phyloP scores from a whole-genome alignment of 768 basidiomycete species.

The Trametes punicea region DNA sequence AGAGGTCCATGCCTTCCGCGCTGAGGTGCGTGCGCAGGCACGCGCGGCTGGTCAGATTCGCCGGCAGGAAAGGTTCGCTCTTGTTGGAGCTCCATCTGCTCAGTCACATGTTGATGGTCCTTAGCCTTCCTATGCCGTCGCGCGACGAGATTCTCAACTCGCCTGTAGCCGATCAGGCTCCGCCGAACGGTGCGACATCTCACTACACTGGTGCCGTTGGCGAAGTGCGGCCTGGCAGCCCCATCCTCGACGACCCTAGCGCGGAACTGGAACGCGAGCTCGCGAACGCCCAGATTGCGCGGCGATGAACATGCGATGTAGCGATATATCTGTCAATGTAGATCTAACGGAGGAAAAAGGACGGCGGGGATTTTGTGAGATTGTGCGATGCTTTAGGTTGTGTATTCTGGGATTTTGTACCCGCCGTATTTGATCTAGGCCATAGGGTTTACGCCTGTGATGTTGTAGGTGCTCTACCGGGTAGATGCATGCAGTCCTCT shows the following conservation, averaged over 20 bases:
- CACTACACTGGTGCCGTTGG: constrained; percentile 50
- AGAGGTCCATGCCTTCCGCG: constrained; percentile 86
- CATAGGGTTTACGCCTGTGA: no score
- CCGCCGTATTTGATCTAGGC: neutral
- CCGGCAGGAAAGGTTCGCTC: constrained; percentile 66
- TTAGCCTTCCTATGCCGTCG: constrained; percentile 72
- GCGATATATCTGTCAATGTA: neutral
- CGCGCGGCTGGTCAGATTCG: constrained; percentile 69
- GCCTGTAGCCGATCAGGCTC: constrained; percentile 60
- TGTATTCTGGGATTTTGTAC: neutral
- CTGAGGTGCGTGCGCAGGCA: constrained; percentile 84
- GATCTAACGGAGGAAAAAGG: neutral
- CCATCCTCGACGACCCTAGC: constrained; percentile 81
- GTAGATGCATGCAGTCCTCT: no score
- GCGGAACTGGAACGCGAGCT: constrained; percentile 84
- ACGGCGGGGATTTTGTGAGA: neutral
- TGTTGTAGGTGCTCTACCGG: neutral
- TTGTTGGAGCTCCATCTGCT: neutral
- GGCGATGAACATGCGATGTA: neutral
- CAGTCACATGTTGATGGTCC: neutral
- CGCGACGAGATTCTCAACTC: constrained; percentile 81
- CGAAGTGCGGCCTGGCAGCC: constrained; percentile 51
- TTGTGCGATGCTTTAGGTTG: neutral
- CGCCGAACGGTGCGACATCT: constrained; percentile 66
- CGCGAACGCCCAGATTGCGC: constrained; percentile 63